Base-by-base conservation (phyloP, 768 basidiomycete genomes). In the Tephrocybe sp. region DNA sequence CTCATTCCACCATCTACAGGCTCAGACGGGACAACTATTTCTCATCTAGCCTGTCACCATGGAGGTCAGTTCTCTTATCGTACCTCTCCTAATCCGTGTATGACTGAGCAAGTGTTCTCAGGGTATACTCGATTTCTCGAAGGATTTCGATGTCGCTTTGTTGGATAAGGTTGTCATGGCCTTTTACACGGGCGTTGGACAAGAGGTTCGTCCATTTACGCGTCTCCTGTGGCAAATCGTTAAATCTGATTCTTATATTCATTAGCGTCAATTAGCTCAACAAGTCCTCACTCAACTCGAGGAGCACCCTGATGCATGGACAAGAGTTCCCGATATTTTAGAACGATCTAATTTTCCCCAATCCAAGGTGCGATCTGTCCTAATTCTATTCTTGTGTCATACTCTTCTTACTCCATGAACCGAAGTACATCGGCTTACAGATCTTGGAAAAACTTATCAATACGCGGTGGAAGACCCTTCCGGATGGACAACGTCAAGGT, bases 261-360 rank as follows among this genome's bases (percentile, higher is more conserved):
- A 42, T 40, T 63, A 98, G 95, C 95, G 95, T 90, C 88, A 90
- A 83, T 68, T 86, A 66, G 96, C 96, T 13, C 96, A 98, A 70
- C 88, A 89, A 66, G 78, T 92, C 54, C 79, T 99, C 58, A 97
- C 96, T 7, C 94, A 95, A 65, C 87, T 99, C 63, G 94, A 98
- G 69, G 97, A 99, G 53, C 80, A 93, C 67, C 89, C 91, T 15
- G 96, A 98, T 52, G 86, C 95, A 28, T 99, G 97, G 97, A 95
- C 94, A 56, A 81, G 90, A 67, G 97, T 98, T 6, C 97, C 97
- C 32, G 88, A 89, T 52, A 89, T 99, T 60, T 76, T 99, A 51
- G 93, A 97, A 61, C 77, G 78, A 43, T 89, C 92, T 1, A 75
- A 78, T 9, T 94, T 87, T 66, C 83, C 87, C 22, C 95, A 98